phyloP scores from a whole-genome alignment of 1,284 basidiomycete species.

The Amylostereum chailletii region DNA sequence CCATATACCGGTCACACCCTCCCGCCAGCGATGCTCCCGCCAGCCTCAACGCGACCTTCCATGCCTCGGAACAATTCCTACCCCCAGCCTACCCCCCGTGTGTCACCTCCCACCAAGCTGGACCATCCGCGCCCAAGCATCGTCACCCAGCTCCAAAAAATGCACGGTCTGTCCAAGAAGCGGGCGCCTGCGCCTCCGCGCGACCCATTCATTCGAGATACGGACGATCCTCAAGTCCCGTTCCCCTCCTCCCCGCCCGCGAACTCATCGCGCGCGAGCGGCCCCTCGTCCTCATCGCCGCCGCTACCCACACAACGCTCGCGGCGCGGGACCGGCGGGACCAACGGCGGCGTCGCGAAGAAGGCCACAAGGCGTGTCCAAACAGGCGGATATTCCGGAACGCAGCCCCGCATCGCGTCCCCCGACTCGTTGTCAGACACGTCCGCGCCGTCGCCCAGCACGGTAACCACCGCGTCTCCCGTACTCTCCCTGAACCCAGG shows the following conservation, averaged over 20 bases:
- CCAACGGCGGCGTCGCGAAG: no score
- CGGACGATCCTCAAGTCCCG: conserved; percentile 10
- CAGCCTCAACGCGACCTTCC: neutral
- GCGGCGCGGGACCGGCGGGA: no score
- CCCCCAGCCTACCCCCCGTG: conserved; percentile 3
- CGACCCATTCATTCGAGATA: conserved; percentile 44
- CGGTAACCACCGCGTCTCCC: no score
- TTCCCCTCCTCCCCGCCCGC: neutral
- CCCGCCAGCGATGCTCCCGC: no score
- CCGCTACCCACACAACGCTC: no score
- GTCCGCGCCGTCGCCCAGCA: no score
- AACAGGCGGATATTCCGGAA: no score
- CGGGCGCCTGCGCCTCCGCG: conserved; percentile 41
- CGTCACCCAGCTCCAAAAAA: conserved; percentile 45
- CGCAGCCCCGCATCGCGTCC: no score
- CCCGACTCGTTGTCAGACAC: no score
- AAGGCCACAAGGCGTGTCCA: no score
- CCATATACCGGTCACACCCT: no score
- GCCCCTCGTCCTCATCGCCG: neutral
- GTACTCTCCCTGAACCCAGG: no score
- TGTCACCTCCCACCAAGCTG: conserved; percentile 1
- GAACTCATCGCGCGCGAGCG: neutral
- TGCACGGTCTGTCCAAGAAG: conserved; percentile 55
- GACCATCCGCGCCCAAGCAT: conserved; percentile 26
- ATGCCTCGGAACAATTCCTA: conserved; percentile 4